These are phyloP conservation scores for Balansia obtecta DNA, from an alignment of 2,329 filamentous ascomycete genomes.

Conservation along the genomic window DNA sequence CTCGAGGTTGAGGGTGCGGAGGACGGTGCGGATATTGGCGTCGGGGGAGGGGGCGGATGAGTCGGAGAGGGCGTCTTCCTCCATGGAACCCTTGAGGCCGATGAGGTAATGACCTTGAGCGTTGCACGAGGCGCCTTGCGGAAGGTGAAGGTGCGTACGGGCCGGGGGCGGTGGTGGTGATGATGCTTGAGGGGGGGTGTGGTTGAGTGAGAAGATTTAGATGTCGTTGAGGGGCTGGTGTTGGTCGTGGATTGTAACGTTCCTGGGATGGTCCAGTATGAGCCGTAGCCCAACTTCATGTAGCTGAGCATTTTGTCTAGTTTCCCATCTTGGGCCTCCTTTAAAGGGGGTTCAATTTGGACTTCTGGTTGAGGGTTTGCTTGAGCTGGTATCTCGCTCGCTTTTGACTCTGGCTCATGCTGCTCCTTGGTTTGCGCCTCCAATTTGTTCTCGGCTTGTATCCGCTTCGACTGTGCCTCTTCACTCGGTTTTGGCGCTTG, in stretches of 20 bases:
- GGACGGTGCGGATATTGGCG: slow-evolving; percentile 41
- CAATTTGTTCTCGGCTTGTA: background rate
- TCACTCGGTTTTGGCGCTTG: background rate
- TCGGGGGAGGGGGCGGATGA: slow-evolving; percentile 15
- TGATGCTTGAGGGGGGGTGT: background rate
- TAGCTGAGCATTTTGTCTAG: slow-evolving; percentile 49
- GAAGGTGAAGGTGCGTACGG: slow-evolving; percentile 5
- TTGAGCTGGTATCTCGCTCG: background rate
- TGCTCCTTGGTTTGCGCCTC: background rate
- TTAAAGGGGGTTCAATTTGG: background rate
- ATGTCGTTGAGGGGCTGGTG: slow-evolving; percentile 5
- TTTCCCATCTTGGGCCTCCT: slow-evolving; percentile 21
- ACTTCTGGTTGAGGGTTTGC: background rate
- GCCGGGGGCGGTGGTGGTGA: background rate
- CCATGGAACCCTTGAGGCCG: slow-evolving; percentile 53
- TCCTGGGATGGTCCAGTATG: slow-evolving; percentile 44
- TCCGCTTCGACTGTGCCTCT: background rate
- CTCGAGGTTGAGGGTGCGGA: slow-evolving; percentile 58
- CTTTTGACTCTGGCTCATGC: background rate
- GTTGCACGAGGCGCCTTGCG: slow-evolving; percentile 15
- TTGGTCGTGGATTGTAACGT: slow-evolving; percentile 7
- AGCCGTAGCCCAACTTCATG: slow-evolving; percentile 55
- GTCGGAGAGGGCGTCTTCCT: slow-evolving; percentile 27
- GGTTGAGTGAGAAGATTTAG: background rate
- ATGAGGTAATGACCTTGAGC: slow-evolving; percentile 46